A percentile compares a stretch with the other conserved stretches of the same genome.
Evolutionary conservation across 192 early-diverging fungal species (phyloP).

Genomic region (Coemansia furcata): DNA sequence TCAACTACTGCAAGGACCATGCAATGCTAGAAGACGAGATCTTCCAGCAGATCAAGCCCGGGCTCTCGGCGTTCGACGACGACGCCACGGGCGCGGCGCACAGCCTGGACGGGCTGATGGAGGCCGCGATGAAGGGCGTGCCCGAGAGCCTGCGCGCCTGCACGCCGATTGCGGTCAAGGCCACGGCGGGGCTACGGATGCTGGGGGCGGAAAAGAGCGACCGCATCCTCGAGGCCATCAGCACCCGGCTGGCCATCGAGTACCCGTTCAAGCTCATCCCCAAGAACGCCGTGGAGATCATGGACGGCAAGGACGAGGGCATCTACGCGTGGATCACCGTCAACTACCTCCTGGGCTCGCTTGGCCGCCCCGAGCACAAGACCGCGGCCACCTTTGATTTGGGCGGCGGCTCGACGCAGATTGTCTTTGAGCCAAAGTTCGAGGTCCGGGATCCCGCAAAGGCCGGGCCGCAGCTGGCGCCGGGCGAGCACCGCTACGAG

Average conservation of each 20-base stretch:
- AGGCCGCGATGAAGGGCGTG: slow-evolving; percentile 70
- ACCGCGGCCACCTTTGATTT: slow-evolving; percentile 94
- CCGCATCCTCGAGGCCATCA: slow-evolving; percentile 72
- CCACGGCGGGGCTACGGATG: slow-evolving; percentile 90
- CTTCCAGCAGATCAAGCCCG: slow-evolving; percentile 82
- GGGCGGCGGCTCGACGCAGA: slow-evolving; percentile 96
- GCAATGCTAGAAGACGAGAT: slow-evolving; percentile 88
- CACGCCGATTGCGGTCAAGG: slow-evolving; percentile 92
- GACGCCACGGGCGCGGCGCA: slow-evolving; percentile 76
- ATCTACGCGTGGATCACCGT: slow-evolving; percentile 99
- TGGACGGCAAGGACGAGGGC: slow-evolving; percentile 97
- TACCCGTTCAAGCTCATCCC: slow-evolving; percentile 83
- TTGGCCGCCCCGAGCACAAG: slow-evolving; percentile 56
- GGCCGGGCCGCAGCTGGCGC: slow-evolving; percentile 35
- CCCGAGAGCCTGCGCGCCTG: slow-evolving; percentile 68
- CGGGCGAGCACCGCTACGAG: slow-evolving; percentile 74
- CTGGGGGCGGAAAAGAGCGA: slow-evolving; percentile 70
- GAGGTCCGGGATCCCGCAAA: slow-evolving; percentile 25
- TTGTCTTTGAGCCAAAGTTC: slow-evolving; percentile 88
- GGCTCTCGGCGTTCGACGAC: slow-evolving; percentile 70
- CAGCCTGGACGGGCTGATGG: slow-evolving; percentile 76
- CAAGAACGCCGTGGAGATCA: slow-evolving; percentile 76
- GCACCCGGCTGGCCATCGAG: slow-evolving; percentile 58
- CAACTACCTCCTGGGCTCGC: slow-evolving; percentile 78
- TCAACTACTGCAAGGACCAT: slow-evolving; percentile 85